These are phyloP conservation scores for Phytopythium kandeliae DNA, from an alignment of 352 stramenopile species.

Conservation along the genomic window DNA sequence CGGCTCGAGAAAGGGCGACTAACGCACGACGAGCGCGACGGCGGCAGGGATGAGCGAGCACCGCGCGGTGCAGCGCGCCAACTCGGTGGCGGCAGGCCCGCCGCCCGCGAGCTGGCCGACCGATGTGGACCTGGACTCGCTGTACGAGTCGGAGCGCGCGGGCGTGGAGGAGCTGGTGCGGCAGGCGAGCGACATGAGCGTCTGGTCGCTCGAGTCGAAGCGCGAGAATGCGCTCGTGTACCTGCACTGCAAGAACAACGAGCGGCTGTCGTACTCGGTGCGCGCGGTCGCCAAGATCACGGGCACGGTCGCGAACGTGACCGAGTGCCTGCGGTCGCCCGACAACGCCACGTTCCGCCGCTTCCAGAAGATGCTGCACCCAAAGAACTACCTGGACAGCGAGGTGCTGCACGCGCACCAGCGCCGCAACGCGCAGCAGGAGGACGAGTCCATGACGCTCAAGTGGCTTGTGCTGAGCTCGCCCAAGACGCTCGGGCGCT, in stretches of 20 bases:
- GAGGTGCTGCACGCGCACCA: conserved; percentile 70
- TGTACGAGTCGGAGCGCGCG: conserved; percentile 65
- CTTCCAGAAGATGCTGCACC: conserved; percentile 74
- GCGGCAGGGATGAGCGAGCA: background rate
- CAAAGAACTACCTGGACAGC: conserved; percentile 69
- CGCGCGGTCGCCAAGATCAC: conserved; percentile 63
- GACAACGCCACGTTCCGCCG: conserved; percentile 49
- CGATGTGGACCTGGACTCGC: conserved; percentile 71
- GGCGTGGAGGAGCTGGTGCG: conserved; percentile 67
- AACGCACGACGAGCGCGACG: background rate
- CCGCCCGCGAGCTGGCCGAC: conserved; percentile 38
- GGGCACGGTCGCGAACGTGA: conserved; percentile 60
- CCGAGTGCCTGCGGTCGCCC: conserved; percentile 68
- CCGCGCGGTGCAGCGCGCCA: background rate
- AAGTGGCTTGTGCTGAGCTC: conserved; percentile 83
- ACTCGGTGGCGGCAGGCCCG: conserved; percentile 1
- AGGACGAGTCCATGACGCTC: conserved; percentile 64
- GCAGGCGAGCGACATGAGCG: conserved; percentile 59
- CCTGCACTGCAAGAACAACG: conserved; percentile 79
- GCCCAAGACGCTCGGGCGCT: conserved; percentile 65
- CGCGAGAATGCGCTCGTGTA: conserved; percentile 68
- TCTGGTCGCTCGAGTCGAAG: conserved; percentile 69
- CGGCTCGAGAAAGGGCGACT: background rate
- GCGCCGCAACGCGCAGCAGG: conserved; percentile 10
- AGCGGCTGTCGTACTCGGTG: conserved; percentile 68